phyloP scores from a whole-genome alignment of 139 green algal species.

The Mychonastes homosphaera region DNA sequence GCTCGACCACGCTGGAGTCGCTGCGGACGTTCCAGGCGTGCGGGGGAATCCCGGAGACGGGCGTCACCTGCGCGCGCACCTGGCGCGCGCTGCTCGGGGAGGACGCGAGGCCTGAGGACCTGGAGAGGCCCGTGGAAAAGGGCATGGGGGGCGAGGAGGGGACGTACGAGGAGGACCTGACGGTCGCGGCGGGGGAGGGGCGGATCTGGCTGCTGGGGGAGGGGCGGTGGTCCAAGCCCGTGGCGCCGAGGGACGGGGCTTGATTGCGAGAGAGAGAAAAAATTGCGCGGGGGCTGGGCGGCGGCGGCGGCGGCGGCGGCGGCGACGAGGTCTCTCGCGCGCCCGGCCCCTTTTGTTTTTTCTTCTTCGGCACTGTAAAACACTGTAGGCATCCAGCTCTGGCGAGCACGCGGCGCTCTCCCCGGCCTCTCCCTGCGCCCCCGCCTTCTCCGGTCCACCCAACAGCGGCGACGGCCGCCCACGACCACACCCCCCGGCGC shows the following conservation, averaged over 20 bases:
- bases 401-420: too few relatives aligned
- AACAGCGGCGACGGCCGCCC: too few relatives aligned
- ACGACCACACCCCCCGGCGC: too few relatives aligned
- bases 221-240: slow-evolving; percentile 54
- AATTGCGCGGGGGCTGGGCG: too few relatives aligned
- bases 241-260: neutral
- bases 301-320: too few relatives aligned
- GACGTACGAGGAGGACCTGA: slow-evolving; percentile 51
- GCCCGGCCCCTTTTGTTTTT: too few relatives aligned
- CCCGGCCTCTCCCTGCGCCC: too few relatives aligned
- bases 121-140: slow-evolving; percentile 8
- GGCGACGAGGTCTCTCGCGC: too few relatives aligned
- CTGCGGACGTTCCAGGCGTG: slow-evolving; percentile 51
- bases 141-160: slow-evolving; percentile 16
- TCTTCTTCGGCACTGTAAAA: too few relatives aligned
- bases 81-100: slow-evolving; percentile 53
- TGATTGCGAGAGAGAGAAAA: too few relatives aligned
- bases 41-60: slow-evolving; percentile 49
- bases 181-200: slow-evolving; percentile 17
- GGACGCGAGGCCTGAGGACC: slow-evolving; percentile 34
- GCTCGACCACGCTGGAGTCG: slow-evolving; percentile 23
- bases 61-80: slow-evolving; percentile 45
- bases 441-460: too few relatives aligned
- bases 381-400: too few relatives aligned
- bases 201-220: slow-evolving; percentile 66